Base-by-base conservation (phyloP, 2,329 filamentous ascomycete genomes). In the Thermoascus crustaceus region DNA sequence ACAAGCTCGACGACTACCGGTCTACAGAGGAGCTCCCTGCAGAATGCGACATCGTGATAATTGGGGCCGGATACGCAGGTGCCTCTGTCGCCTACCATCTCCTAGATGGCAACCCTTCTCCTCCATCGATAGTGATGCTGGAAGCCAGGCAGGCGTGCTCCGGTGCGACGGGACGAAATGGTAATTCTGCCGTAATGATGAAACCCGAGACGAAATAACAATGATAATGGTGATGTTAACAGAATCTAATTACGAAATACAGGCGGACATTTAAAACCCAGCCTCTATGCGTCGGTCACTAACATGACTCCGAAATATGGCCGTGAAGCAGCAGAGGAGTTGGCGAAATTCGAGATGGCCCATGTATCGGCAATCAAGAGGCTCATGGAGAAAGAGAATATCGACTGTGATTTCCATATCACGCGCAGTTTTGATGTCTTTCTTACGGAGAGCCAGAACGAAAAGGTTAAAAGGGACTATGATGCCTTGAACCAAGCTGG, bases 61-160 rank as follows among this genome's bases (percentile, higher is more conserved):
- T 72, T 6, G 70, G 69, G 0, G 61, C 64, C 9, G 70, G 70
- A 0, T 69, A 63, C 35, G 56, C 68, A 4, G 69, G 70, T 2
- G 59, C 62, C 1, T 58, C 61, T 1, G 58, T 64, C 4, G 63
- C 62, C 0, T 67, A 68, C 29, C 62, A 72, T 39, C 55, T 67
- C 4, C 40, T 62, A 8, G 21, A 48, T 1, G 37, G 39, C 14
- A 42, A 48, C 16, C 32, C 42, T 17, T 24, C 37, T 25, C 25
- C 42, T 18, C 52, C 51, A 1, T 58, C 54, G 0, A 56, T 65
- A 10, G 50, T 60, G 1, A 53, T 68, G 11, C 43, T 68, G 2
- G 65, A 68, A 41, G 63, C 64, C 6, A 50, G 64, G 20, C 50
- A 56, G 18, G 52, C 54, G 3, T 67, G 63, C 37, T 68, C 61